Percentiles rank a stretch among this genome's conserved stretches.
Conservation (phyloP, 176 grass and related monocot genomes). For the Avena eriantha region DNA sequence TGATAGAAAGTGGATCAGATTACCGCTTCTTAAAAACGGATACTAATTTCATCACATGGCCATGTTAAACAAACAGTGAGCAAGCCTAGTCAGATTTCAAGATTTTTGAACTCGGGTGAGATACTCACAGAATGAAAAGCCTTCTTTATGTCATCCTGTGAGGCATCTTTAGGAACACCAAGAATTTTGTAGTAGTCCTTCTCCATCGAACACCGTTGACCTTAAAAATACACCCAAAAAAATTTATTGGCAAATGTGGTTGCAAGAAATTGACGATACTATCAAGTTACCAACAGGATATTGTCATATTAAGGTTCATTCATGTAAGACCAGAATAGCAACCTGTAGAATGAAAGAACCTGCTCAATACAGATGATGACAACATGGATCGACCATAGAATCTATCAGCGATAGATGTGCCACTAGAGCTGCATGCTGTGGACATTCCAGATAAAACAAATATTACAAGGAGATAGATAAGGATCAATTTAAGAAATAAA, state of each 20-base stretch:
- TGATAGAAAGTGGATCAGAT: constrained; percentile 22
- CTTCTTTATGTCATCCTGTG: constrained; percentile 86
- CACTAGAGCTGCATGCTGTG: constrained; percentile 57
- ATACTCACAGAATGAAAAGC: constrained; percentile 92
- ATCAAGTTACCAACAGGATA: constrained; percentile 3
- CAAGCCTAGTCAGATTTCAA: constrained; percentile 3
- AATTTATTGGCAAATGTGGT: constrained; percentile 21
- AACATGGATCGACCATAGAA: constrained; percentile 37
- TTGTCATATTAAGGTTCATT: neutral
- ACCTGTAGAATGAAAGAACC: constrained; percentile 91
- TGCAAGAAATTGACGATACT: constrained; percentile 11
- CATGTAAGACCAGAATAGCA: constrained; percentile 36
- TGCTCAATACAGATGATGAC: constrained; percentile 48
- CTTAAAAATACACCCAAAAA: constrained; percentile 51
- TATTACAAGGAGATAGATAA: constrained; percentile 7
- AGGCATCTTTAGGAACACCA: constrained; percentile 78
- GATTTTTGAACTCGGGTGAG: constrained; percentile 32
- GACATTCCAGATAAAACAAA: constrained; percentile 37
- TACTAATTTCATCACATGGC: constrained; percentile 15
- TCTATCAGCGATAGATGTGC: constrained; percentile 46
- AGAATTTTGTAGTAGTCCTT: constrained; percentile 90
- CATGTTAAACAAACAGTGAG: constrained; percentile 30
- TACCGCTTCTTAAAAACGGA: neutral
- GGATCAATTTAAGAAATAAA: constrained; percentile 16
- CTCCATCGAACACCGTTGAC: constrained; percentile 50